phyloP scores from a whole-genome alignment of 768 basidiomycete genomes.

The Mycena polygramma region DNA sequence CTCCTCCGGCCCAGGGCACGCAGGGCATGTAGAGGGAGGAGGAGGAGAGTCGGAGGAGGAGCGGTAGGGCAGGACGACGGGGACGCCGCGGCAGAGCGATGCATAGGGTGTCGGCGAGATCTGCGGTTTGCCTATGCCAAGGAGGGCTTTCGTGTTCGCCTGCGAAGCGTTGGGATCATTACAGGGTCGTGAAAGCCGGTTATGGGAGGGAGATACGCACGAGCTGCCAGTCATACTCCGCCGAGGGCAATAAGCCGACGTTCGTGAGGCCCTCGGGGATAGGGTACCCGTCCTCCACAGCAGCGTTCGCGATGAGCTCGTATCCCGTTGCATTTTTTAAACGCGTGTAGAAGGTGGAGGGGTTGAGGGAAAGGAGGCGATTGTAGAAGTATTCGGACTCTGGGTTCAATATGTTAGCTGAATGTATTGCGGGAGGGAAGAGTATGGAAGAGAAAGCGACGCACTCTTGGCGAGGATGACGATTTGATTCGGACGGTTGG shows the following conservation, averaged over 20 bases:
- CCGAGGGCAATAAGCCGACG: slow-evolving; percentile 5
- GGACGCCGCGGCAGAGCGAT: slow-evolving; percentile 28
- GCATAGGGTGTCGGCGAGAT: slow-evolving; percentile 35
- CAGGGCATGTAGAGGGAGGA: slow-evolving; percentile 10
- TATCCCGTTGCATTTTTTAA: slow-evolving; percentile 20
- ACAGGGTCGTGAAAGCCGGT: not conserved
- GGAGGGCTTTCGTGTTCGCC: slow-evolving; percentile 30
- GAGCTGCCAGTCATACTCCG: slow-evolving; percentile 26
- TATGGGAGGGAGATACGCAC: slow-evolving; percentile 15
- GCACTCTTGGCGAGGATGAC: slow-evolving; percentile 33
- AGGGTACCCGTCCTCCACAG: slow-evolving; percentile 26
- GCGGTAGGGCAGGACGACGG: slow-evolving; percentile 28
- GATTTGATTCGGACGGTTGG: slow-evolving; percentile 29
- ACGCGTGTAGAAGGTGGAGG: slow-evolving; percentile 4
- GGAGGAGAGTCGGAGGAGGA: slow-evolving; percentile 1
- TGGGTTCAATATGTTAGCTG: not conserved
- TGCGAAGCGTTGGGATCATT: not conserved
- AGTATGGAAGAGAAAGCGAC: not conserved
- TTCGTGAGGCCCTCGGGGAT: slow-evolving; percentile 23
- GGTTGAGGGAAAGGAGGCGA: not conserved
- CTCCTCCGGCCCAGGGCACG: slow-evolving; percentile 6
- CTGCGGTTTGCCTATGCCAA: slow-evolving; percentile 31
- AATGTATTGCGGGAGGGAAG: not conserved
- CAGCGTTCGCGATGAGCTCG: slow-evolving; percentile 20
- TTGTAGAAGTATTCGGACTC: slow-evolving; percentile 31